Base-by-base conservation (phyloP, 371 early-diverging fungal genomes). In the Mortierella sp. region DNA sequence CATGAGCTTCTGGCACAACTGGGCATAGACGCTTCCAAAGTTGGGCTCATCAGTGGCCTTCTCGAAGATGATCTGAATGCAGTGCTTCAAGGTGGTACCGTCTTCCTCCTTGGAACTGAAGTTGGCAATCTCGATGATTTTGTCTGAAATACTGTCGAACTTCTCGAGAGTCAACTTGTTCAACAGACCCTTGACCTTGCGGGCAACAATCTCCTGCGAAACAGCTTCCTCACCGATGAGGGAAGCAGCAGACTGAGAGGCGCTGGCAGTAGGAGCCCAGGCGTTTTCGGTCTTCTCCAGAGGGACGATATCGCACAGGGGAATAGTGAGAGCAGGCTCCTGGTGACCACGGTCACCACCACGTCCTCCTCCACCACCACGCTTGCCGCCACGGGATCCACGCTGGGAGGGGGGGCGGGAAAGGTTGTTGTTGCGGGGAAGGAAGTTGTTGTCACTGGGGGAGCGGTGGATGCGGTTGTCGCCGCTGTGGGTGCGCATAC, bases 151-250 rank as follows among this genome's bases (percentile, higher is more conserved):
- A 44, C 91, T 88, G 58, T 96, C 97, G 87, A 98, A 99, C 89
- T 96, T 97, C 84, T 99, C 99, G 8, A 96, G 90, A 4, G 99
- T 98, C 74, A 99, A 89, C 92, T 98, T 99, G 94, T 99, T 98
- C 72, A 99, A 91, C 31, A 98, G 90, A 75, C 94, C 92, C 91
- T 96, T 97, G 73, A 96, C 94, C 92, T 96, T 95, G 71, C 97
- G 95, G 75, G 91, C 87, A 58, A 96, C 91, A 28, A 92, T 76
- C 24, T 95, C 97, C 76, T 92, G 84, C 63, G 83, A 26, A 71
- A 80, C 44, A 63, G 82, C 75, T 74, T 88, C 84, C 4, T 89
- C 90, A 19, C 89, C 89, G 47, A 71, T 73, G 72, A 77, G 72
- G 31, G 63, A 34, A 11, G 57, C 72, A 21, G 84, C 65, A 6